Percentiles rank a stretch among this genome's conserved stretches.
Conservation (phyloP, 495 filamentous ascomycete species). For the Penicillium angulare region DNA sequence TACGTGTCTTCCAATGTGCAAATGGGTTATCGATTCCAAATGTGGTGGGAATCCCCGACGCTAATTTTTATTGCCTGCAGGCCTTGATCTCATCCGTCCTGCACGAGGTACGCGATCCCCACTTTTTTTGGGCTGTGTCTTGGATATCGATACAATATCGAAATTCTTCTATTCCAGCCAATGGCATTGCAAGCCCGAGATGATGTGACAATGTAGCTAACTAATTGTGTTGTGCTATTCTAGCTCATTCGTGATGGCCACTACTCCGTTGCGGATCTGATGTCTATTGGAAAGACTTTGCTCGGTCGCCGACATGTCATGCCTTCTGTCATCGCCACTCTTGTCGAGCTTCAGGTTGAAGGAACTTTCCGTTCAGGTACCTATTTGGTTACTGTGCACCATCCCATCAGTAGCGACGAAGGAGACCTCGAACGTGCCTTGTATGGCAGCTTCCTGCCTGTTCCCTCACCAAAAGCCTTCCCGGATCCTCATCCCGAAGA, state of each 20-base stretch:
- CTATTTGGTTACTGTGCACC: constrained; percentile 92
- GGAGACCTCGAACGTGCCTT: constrained; percentile 82
- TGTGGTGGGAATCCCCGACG: not conserved
- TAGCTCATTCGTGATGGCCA: constrained; percentile 94
- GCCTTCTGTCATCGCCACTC: constrained; percentile 71
- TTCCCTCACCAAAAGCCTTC: constrained; percentile 67
- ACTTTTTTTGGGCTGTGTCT: constrained; percentile 5
- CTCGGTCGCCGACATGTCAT: constrained; percentile 93
- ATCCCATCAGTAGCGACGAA: constrained; percentile 84
- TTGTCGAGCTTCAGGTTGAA: constrained; percentile 87
- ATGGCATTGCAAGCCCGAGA: not conserved
- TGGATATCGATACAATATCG: not conserved
- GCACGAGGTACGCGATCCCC: constrained; percentile 65
- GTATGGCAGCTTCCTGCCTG: constrained; percentile 88
- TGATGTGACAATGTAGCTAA: too few species aligned
- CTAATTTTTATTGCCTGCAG: constrained; percentile 35
- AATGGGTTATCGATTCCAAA: not conserved
- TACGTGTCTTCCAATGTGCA: constrained; percentile 39
- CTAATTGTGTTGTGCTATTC: constrained; percentile 1
- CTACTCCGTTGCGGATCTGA: constrained; percentile 88
- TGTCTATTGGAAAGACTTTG: constrained; percentile 86
- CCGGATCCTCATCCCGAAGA: constrained; percentile 58
- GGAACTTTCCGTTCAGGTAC: constrained; percentile 90
- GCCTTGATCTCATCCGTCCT: constrained; percentile 88
- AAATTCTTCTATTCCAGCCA: too few species aligned